phyloP scores from a whole-genome alignment of 805 yeast genomes.

The Sugiyamaella marilandica region DNA sequence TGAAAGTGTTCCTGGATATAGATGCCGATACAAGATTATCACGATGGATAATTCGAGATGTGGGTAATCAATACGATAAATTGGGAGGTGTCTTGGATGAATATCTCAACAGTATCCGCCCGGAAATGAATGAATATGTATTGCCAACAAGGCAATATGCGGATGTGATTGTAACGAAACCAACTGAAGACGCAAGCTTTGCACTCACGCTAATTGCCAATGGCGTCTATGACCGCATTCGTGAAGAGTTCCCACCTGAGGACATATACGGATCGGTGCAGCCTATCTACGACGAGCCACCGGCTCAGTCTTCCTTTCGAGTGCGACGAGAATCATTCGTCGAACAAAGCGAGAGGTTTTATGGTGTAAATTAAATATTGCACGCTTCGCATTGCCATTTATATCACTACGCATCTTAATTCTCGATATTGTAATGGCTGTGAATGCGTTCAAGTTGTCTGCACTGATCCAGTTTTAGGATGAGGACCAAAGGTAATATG shows the following conservation, averaged over 20 bases:
- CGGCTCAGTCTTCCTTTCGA: conserved; percentile 3
- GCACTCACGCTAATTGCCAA: conserved; percentile 62
- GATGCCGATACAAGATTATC: conserved; percentile 82
- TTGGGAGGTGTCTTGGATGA: conserved; percentile 34
- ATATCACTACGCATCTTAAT: not conserved
- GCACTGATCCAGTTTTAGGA: too few species aligned
- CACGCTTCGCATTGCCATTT: not conserved
- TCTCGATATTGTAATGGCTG: not conserved
- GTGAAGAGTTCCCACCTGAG: conserved; percentile 13
- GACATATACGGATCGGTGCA: not conserved
- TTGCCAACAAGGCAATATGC: conserved; percentile 62
- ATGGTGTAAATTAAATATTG: conserved; percentile 7
- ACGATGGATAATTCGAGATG: conserved; percentile 50
- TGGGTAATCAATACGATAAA: conserved; percentile 22
- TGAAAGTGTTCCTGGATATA: conserved; percentile 73
- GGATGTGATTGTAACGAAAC: conserved; percentile 65
- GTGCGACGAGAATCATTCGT: conserved; percentile 17
- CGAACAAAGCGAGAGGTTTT: conserved; percentile 17
- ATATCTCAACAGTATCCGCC: conserved; percentile 54
- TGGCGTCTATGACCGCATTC: conserved; percentile 43
- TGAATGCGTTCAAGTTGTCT: too few species aligned
- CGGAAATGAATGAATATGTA: conserved; percentile 64
- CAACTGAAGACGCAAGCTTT: not conserved
- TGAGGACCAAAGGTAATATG: not conserved
- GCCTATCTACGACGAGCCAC: not conserved